Percentiles rank a stretch among this genome's conserved stretches.
These are phyloP conservation scores for Nematocida parisii DNA, from an alignment of 371 early-diverging fungal genomes.

Conservation along the genomic window DNA sequence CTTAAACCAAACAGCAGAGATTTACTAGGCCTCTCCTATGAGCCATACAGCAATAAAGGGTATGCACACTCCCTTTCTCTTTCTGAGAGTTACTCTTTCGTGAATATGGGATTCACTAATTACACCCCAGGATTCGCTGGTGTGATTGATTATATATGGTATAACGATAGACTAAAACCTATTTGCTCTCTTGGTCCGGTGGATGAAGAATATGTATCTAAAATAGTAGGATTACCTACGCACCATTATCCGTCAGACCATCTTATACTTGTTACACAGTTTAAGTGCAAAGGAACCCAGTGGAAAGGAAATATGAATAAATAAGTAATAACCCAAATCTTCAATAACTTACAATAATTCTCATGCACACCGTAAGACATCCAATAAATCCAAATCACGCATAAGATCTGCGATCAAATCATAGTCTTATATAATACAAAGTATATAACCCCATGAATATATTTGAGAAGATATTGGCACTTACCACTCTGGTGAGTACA, in stretches of 20 bases:
- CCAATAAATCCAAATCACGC: no score
- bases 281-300: slow-evolving; percentile 48
- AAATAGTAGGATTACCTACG: slow-evolving; percentile 84
- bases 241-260: slow-evolving; percentile 83
- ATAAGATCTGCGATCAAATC: no score
- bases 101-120: slow-evolving; percentile 81
- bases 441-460: not conserved
- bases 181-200: slow-evolving; percentile 79
- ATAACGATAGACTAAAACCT: slow-evolving; percentile 75
- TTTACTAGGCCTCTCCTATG: slow-evolving; percentile 77
- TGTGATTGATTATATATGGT: slow-evolving; percentile 93
- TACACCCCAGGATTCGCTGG: slow-evolving; percentile 83
- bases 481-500: not conserved
- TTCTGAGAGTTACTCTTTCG: slow-evolving; percentile 72
- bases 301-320: slow-evolving; percentile 42
- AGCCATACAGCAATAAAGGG: slow-evolving; percentile 74
- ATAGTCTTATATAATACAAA: no score
- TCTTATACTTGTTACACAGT: slow-evolving; percentile 68
- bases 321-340: not conserved
- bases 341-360: no score
- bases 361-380: no score
- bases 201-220: slow-evolving; percentile 78
- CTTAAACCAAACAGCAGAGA: slow-evolving; percentile 71
- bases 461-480: not conserved
- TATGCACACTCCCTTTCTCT: slow-evolving; percentile 59